A percentile compares a stretch with the other conserved stretches of the same genome.
Evolutionary conservation across 306 rosid species (phyloP).

Genomic region (Betula pendula): DNA sequence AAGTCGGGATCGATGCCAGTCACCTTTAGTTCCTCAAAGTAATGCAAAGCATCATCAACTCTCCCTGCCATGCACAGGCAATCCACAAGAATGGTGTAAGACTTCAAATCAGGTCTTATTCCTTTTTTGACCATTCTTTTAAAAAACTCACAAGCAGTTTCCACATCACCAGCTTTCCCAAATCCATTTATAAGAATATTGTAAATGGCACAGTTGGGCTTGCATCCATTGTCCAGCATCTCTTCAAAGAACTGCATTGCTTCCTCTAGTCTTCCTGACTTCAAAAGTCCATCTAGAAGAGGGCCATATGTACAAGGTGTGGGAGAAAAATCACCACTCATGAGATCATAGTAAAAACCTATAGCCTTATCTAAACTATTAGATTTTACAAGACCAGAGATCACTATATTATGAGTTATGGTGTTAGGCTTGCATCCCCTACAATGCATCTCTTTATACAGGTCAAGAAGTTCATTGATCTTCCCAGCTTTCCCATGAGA

Average conservation of each 20-base stretch:
- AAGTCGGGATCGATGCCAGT: conserved; percentile 78
- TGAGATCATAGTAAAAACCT: conserved; percentile 70
- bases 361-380: conserved; percentile 58
- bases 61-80: conserved; percentile 65
- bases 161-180: conserved; percentile 72
- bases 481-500: conserved; percentile 76
- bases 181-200: conserved; percentile 90
- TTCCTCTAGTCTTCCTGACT: conserved; percentile 73
- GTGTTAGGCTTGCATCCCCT: conserved; percentile 79
- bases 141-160: conserved; percentile 64
- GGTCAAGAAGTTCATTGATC: conserved; percentile 57
- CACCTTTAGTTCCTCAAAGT: conserved; percentile 77
- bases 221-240: conserved; percentile 74
- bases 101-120: conserved; percentile 84
- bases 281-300: conserved; percentile 77
- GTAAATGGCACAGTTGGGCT: conserved; percentile 77
- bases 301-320: conserved; percentile 95
- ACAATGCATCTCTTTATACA: conserved; percentile 69
- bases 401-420: conserved; percentile 73
- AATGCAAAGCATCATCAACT: conserved; percentile 72
- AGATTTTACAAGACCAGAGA: conserved; percentile 74
- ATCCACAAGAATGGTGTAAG: conserved; percentile 84
- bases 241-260: conserved; percentile 78
- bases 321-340: conserved; percentile 79
- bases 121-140: conserved; percentile 80